phyloP scores from a whole-genome alignment of 2,329 filamentous ascomycete genomes.

The Penicillium sp. region DNA sequence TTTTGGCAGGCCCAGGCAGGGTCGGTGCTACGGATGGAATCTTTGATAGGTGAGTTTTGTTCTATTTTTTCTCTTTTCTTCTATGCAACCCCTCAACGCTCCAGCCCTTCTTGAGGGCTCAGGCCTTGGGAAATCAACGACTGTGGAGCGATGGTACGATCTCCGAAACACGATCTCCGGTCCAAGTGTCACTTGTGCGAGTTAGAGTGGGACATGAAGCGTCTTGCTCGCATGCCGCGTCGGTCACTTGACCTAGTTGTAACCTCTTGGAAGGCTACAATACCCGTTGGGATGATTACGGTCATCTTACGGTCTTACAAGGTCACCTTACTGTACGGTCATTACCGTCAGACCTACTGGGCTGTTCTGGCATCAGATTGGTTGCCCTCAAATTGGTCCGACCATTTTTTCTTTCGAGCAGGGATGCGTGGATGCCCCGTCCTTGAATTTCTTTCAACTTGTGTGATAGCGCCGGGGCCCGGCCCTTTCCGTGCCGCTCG shows the following conservation, averaged over 20 bases:
- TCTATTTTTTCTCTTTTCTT: constrained; percentile 15
- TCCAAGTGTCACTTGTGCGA: constrained; percentile 26
- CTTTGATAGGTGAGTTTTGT: constrained; percentile 79
- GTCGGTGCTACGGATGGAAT: constrained; percentile 72
- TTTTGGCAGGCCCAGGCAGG: constrained; percentile 70
- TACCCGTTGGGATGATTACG: constrained; percentile 21
- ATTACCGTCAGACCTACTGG: constrained; percentile 24
- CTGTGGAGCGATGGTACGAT: constrained; percentile 34
- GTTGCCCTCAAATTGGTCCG: constrained; percentile 18
- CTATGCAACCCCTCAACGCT: background rate
- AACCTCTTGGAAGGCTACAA: constrained; percentile 14
- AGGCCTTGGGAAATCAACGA: constrained; percentile 19
- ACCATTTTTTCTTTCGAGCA: constrained; percentile 8
- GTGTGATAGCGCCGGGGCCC: constrained; percentile 27
- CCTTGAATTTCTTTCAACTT: constrained; percentile 3
- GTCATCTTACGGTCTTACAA: constrained; percentile 27
- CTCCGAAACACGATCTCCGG: constrained; percentile 35
- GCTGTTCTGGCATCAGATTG: constrained; percentile 18
- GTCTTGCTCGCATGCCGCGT: constrained; percentile 54
- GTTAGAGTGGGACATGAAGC: constrained; percentile 29
- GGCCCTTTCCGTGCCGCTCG: constrained; percentile 39
- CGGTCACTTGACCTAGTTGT: constrained; percentile 58
- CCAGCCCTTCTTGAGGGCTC: constrained; percentile 11
- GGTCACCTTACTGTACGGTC: constrained; percentile 22
- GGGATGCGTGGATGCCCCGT: constrained; percentile 10